Evolutionary conservation across 345 rosid species (phyloP), one percentile per base, ranked within the genome.

Genomic region (Populus tremula): DNA sequence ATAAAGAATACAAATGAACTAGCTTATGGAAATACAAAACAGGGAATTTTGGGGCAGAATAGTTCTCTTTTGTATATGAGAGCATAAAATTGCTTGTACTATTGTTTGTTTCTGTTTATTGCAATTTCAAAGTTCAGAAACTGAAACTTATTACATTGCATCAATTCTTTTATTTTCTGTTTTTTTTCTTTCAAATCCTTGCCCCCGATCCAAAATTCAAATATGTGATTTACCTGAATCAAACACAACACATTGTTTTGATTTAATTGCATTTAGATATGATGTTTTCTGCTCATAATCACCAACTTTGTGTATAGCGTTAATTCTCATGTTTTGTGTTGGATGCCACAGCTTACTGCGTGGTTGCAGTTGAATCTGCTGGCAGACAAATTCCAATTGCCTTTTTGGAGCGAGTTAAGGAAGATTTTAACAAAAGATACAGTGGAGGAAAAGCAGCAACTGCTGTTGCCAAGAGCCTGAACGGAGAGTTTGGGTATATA

Each of bases 381-480:
- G 97, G 97, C 61, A 90, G 95, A 62, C 89, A 92, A 87, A 80
- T 92, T 82, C 95, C 99, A 56, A 96, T 96, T 86, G 99, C 93
- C 27, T 91, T 87, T 79, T 75, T 96, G 80, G 98, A 96, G 76
- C 89, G 94, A 81, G 86, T 96, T 67, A 92, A 91, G 91, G 97
- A 96, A 54, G 98, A 96, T 78, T 93, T 96, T 76, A 89, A 80
- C 86, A 90, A 87, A 79, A 90, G 90, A 90, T 91, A 96, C 80
- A 91, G 93, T 43, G 97, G 94, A 76, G 95, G 98, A 49, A 96
- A 91, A 80, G 98, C 98, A 79, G 84, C 92, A 38, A 92, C 94
- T 50, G 96, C 97, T 78, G 83, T 75, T 71, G 89, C 97, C 31
- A 88, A 87, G 71, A 70, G 97, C 82, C 89, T 96, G 73, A 96